Base-by-base conservation (phyloP, 108 stramenopile genomes). In the Pseudonitzschia delicatissima region DNA sequence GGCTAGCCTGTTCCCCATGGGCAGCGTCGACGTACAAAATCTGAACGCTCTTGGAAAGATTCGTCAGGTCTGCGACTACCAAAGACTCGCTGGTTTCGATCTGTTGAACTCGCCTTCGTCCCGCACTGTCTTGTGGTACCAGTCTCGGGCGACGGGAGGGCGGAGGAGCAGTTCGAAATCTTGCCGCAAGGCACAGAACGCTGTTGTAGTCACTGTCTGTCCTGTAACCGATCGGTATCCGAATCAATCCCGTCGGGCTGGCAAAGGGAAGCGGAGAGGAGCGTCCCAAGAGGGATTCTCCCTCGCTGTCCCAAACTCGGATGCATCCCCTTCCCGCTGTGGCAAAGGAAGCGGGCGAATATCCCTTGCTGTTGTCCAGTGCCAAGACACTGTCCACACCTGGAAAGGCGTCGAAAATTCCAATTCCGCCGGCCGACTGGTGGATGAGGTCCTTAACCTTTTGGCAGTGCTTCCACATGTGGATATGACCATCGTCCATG, bases 401-500 rank as follows among this genome's bases (percentile, higher is more conserved):
- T 1, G 57, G 28, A 27, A 42, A 40, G 18, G 9, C 9, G 9
- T 61, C 4, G 32, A n/a, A 31, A 11, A 12, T 35, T 32, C 44
- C 63, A 0, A 58, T 49, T 8, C 29, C 27, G 18, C 18, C 42
- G 26, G 32, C 28, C 3, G 42, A 51, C 20, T 27, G 21, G 58
- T 84, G 83, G 20, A 64, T 66, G 5, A 71, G 5, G 47, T 84
- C 83, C 6, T 53, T 23, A 4, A 76, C 21, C 52, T 66, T 36
- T 18, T 45, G 29, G 15, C 76, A 77, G 40, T 77, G 62, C 27
- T 61, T 64, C 83, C 83, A 84, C 31, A 84, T 32, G 29, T 84
- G 80, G 2, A 84, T 62, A 34, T 84, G 83, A 3, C 83, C 83
- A 62, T 84, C 77, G 28, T 81, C 80, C 48, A 81, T 27, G 0